Base-by-base conservation (phyloP, 208 protist species). In the Leishmania amazonensis region DNA sequence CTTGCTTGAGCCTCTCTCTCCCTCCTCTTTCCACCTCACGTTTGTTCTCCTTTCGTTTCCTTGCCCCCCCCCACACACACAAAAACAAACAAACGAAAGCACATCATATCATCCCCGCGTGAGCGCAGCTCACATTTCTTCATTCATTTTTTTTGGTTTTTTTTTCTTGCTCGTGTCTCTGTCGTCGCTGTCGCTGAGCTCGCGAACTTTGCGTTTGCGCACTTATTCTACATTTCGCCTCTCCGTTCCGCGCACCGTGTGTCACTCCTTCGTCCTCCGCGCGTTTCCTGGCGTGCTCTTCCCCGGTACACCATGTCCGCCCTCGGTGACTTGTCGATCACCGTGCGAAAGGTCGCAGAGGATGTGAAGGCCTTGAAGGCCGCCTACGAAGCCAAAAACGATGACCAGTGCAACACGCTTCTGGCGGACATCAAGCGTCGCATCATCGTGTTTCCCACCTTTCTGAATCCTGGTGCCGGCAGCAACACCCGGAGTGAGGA, bases 361-460 rank as follows among this genome's bases (percentile, higher is more conserved):
- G 87, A 94, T 21, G 85, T 94, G 28, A 87, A 92, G 78, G 90
- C 89, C 73, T 88, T 98, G 40, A 98, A 98, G 85, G 80, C 84
- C 8, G 91, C 87, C 0, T 98, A 96, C 77, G 89, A 93, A 40
- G 76, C 62, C 1, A 91, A 92, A 54, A 86, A 97, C 58, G 83
- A 92, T 64, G 58, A 86, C 17, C 83, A 81, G 51, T 96, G 91
- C 81, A 81, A 87, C 64, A 38, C 79, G 2, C 51, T 97, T 24
- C 86, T 98, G 28, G 83, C 81, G 6, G 83, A 76, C 31, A 82
- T 98, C 53, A 97, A 97, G 86, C 80, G 79, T n/a, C 87, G 87
- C 74, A 88, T 98, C 51, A 97, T 97, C 75, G 40, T 93, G n/a
- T 87, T 98, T 31, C 96, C 96, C 11, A 97, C 94, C 19, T 98